Evolutionary conservation across 192 early-diverging fungal genomes (phyloP).

Genomic region (Chytriomyces sp.): DNA sequence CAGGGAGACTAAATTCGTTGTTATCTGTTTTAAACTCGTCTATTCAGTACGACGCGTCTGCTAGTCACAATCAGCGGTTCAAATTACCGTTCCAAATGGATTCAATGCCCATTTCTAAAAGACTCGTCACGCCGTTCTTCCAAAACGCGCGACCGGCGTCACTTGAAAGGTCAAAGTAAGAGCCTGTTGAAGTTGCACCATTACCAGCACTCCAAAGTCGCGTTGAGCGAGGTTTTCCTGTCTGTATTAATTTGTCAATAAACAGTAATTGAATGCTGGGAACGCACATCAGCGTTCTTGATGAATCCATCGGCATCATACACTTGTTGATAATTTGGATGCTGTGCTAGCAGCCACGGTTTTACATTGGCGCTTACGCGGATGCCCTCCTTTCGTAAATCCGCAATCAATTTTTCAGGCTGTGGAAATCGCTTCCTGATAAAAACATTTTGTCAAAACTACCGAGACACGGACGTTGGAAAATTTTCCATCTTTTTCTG

Average conservation of each 20-base stretch:
- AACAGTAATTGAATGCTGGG: neutral
- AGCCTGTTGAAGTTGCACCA: constrained; percentile 49
- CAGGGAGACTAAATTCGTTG: constrained; percentile 56
- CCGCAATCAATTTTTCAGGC: constrained; percentile 46
- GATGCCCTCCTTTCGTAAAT: constrained; percentile 51
- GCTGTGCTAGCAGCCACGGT: constrained; percentile 60
- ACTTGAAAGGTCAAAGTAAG: constrained; percentile 65
- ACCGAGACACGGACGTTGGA: neutral
- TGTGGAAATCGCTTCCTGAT: constrained; percentile 56
- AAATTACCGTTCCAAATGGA: constrained; percentile 55
- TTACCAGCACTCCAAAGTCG: constrained; percentile 61
- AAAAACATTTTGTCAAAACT: constrained; percentile 8
- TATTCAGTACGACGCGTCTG: constrained; percentile 2
- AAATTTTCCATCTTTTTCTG: neutral
- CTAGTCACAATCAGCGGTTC: neutral
- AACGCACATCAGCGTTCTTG: constrained; percentile 40
- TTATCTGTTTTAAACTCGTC: constrained; percentile 41
- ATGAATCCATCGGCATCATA: constrained; percentile 48
- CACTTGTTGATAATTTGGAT: constrained; percentile 58
- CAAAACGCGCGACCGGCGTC: constrained; percentile 54
- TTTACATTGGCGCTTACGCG: constrained; percentile 64
- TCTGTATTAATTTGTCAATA: too few species aligned
- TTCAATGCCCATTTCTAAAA: constrained; percentile 58
- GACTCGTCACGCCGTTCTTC: constrained; percentile 53
- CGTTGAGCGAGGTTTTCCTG: constrained; percentile 26